Conservation (phyloP, 129 eudicot species). For the Centrapalus pauciflorus region DNA sequence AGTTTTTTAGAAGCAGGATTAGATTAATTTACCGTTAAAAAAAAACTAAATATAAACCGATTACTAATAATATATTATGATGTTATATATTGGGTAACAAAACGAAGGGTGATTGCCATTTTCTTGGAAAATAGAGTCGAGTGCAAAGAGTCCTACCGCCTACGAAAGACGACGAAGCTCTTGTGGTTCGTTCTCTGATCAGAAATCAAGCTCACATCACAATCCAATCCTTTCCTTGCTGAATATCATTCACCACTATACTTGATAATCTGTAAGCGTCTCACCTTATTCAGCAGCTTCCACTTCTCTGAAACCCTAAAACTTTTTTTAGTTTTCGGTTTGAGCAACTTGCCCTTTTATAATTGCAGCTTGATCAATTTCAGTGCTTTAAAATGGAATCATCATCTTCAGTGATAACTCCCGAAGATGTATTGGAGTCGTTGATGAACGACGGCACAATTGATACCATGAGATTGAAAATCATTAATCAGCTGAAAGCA, state of each 20-base stretch:
- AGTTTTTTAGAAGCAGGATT: too few relatives aligned
- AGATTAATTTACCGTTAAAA: too few relatives aligned
- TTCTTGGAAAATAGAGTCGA: too few relatives aligned
- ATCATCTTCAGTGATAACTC: constrained; percentile 54
- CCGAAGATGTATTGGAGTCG: constrained; percentile 84
- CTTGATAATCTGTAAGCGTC: constrained; percentile 2
- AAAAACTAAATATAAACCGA: too few relatives aligned
- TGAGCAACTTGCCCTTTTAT: background rate
- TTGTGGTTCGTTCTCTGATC: constrained; percentile 8
- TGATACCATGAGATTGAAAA: constrained; percentile 69
- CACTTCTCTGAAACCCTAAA: constrained; percentile 20
- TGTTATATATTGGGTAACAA: too few relatives aligned
- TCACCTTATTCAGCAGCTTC: constrained; percentile 4
- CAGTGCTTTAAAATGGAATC: constrained; percentile 41
- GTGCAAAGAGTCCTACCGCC: too few relatives aligned
- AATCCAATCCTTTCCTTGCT: background rate
- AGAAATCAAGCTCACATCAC: background rate
- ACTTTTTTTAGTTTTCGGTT: background rate
- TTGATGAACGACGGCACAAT: constrained; percentile 96
- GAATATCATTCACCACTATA: background rate
- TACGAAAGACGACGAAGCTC: too few relatives aligned
- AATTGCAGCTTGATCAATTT: background rate
- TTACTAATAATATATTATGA: too few relatives aligned
- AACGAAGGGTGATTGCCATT: too few relatives aligned
- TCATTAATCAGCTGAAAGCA: constrained; percentile 88